Evolutionary conservation across 2,329 filamentous ascomycete species (phyloP).

Genomic region (Apiospora malaysiana): DNA sequence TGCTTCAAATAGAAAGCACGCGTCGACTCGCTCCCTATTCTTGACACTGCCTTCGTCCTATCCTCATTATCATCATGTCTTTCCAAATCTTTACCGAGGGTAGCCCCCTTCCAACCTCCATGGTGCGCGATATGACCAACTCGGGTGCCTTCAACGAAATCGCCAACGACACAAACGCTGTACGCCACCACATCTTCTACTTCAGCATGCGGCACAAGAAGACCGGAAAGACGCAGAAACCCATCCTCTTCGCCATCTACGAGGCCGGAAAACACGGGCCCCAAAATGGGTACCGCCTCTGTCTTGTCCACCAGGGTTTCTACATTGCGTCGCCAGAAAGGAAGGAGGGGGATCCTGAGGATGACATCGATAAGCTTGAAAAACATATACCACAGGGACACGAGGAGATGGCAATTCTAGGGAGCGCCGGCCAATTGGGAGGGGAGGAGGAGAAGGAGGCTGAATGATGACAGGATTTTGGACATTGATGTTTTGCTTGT

Average conservation of each 20-base stretch:
- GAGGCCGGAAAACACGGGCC: slow-evolving; percentile 4
- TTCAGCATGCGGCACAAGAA: not conserved
- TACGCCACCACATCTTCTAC: slow-evolving; percentile 12
- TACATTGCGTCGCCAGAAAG: not conserved
- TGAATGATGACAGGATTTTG: not conserved
- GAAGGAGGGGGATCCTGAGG: not conserved
- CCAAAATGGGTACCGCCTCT: slow-evolving; percentile 19
- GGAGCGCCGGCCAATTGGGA: not conserved
- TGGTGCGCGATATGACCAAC: not conserved
- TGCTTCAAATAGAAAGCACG: not conserved
- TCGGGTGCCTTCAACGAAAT: not conserved
- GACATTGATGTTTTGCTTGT: too few relatives aligned
- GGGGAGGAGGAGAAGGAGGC: not conserved
- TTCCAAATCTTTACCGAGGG: not conserved
- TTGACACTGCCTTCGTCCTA: not conserved
- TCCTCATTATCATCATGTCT: not conserved
- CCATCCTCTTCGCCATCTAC: slow-evolving; percentile 14
- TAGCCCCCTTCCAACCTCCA: not conserved
- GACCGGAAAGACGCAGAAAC: not conserved
- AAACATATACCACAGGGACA: slow-evolving; percentile 9
- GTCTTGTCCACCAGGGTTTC: slow-evolving; percentile 3
- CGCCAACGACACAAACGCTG: not conserved
- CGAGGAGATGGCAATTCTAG: slow-evolving; percentile 10
- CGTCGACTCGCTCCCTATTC: not conserved
- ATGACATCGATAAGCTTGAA: slow-evolving; percentile 13